phyloP scores from a whole-genome alignment of 2,329 filamentous ascomycete species.

The Diaporthe citriasiana region DNA sequence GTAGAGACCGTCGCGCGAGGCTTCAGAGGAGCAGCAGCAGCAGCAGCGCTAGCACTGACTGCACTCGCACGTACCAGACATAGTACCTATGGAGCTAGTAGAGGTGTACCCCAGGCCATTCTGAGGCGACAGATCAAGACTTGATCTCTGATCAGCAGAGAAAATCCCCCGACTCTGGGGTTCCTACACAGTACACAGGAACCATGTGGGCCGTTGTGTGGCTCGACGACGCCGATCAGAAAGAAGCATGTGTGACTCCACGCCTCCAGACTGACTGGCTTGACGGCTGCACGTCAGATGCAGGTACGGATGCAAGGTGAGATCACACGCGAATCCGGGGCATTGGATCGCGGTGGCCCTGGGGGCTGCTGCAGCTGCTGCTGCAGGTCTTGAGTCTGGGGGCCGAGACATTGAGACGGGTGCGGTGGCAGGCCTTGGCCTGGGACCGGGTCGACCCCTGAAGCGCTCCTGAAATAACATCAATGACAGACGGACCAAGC shows the following conservation, averaged over 20 bases:
- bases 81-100: background rate
- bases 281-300: constrained; percentile 32
- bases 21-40: background rate
- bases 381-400: background rate
- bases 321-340: constrained; percentile 26
- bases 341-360: constrained; percentile 12
- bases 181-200: background rate
- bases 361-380: background rate
- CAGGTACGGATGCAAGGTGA: constrained; percentile 32
- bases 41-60: background rate
- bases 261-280: background rate
- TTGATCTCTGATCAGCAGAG: constrained; percentile 11
- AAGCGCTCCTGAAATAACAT: constrained; percentile 23
- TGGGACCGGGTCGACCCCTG: constrained; percentile 22
- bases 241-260: background rate
- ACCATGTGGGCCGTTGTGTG: constrained; percentile 13
- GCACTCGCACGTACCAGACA: background rate
- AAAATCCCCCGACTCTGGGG: constrained; percentile 9
- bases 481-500: background rate
- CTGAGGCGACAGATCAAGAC: background rate
- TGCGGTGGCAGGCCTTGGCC: constrained; percentile 26
- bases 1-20: background rate
- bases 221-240: constrained; percentile 20
- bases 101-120: background rate
- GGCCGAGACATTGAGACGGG: constrained; percentile 19